A percentile compares a stretch with the other conserved stretches of the same genome.
phyloP scores from a whole-genome alignment of 495 filamentous ascomycete genomes.

The Penicillium antarcticum region DNA sequence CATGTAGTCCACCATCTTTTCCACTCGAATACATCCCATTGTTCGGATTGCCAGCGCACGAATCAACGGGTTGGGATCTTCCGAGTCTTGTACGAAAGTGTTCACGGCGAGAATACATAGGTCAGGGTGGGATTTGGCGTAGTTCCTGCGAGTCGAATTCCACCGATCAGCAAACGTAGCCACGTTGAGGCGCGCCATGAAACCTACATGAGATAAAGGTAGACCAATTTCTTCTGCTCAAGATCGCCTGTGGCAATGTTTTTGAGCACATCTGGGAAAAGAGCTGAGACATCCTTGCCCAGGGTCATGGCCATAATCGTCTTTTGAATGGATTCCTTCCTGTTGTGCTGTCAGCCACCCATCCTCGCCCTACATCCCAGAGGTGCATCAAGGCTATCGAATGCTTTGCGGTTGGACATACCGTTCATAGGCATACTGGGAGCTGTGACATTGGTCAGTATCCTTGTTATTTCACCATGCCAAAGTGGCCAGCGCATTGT shows the following conservation, averaged over 20 bases:
- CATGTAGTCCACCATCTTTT: conserved; percentile 99
- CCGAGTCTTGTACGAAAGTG: conserved; percentile 98
- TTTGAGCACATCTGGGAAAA: conserved; percentile 98
- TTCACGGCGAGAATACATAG: conserved; percentile 99
- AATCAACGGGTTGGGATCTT: conserved; percentile 97
- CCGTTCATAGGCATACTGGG: conserved; percentile 98
- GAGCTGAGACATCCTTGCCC: conserved; percentile 94
- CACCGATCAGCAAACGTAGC: conserved; percentile 12
- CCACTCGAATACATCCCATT: conserved; percentile 99
- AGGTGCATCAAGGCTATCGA: background rate
- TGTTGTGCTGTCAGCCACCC: conserved; percentile 33
- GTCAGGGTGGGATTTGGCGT: conserved; percentile 98
- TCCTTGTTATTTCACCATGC: conserved; percentile 3
- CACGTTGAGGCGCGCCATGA: background rate
- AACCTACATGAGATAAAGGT: conserved; percentile 92
- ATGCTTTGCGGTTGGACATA: conserved; percentile 28
- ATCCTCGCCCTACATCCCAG: background rate
- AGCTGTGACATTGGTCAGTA: conserved; percentile 46
- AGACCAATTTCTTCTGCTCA: conserved; percentile 99
- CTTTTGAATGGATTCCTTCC: conserved; percentile 98
- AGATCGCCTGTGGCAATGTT: conserved; percentile 95
- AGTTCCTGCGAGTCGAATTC: conserved; percentile 67
- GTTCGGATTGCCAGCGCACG: conserved; percentile 93
- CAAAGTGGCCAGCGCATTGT: conserved; percentile 11
- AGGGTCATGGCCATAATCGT: conserved; percentile 99